Base-by-base conservation (phyloP, 257 asterid species). In the Nicotiana benthamiana region DNA sequence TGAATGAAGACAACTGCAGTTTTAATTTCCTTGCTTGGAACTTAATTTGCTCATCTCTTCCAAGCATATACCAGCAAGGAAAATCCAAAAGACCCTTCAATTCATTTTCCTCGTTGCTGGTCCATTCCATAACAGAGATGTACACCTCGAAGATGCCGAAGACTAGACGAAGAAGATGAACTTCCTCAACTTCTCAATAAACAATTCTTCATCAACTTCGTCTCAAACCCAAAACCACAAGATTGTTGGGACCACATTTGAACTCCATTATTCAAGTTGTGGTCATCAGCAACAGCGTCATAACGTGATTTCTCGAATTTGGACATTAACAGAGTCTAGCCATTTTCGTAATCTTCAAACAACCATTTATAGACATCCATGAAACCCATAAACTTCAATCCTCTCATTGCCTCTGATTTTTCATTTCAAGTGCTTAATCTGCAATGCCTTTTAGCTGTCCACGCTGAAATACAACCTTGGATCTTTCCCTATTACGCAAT, bases 121-220 rank as follows among this genome's bases (percentile, higher is more conserved):
- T 92, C 92, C 92, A 90, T 46, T 90, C 92, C 90, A 88, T 87
- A 1, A 88, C 92, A 3, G 91, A 87, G 43, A 86, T 88, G 36
- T 32, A 81, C 90, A 86, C 48, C 86, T 86, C 1, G 88, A 84
- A 5, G 92, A 88, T 48, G 86, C 87, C 11, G 93, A 90, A 1
- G 92, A 88, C 57, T 87, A 48, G 93, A 89, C 10, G 89, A 87
- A 7, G 84, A 82, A 2, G 88, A 87, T 22, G 88, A 83, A 20
- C 86, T 87, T 57, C 88, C 32, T 9, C 84, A 81, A 2, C 82
- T 77, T 66, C 78, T 60, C 64, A 79, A 59, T 77, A 85, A n/a
- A 13, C 88, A 83, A 81, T 83, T 90, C 84, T 81, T 88, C 90
- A 83, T 90, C 48, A 79, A 86, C 81, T 84, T 87, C 43, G 88